phyloP scores from a whole-genome alignment of 2,329 filamentous ascomycete species.

The Monosporascus sp. region DNA sequence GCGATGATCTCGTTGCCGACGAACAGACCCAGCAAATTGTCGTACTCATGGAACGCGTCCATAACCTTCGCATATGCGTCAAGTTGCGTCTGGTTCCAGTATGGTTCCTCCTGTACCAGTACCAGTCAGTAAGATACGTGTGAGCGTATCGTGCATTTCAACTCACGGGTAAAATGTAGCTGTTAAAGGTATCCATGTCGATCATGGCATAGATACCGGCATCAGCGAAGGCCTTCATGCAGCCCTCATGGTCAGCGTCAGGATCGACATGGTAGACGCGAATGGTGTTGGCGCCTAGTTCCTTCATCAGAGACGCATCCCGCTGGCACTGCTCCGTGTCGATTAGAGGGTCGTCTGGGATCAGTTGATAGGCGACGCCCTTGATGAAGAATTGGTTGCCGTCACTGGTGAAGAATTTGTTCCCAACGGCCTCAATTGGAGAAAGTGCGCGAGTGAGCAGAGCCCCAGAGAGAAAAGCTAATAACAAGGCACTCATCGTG shows the following conservation, averaged over 20 bases:
- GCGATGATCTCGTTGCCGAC: conserved; percentile 86
- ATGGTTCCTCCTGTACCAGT: conserved; percentile 45
- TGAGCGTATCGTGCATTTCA: background rate
- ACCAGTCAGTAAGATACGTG: background rate
- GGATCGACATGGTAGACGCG: conserved; percentile 85
- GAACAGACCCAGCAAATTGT: conserved; percentile 80
- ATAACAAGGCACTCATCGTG: conserved; percentile 34
- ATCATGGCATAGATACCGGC: conserved; percentile 80
- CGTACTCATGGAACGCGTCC: conserved; percentile 70
- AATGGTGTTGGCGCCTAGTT: conserved; percentile 75
- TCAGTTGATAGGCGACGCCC: conserved; percentile 68
- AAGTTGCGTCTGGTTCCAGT: conserved; percentile 70
- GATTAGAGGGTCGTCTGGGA: conserved; percentile 65
- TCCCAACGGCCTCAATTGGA: conserved; percentile 55
- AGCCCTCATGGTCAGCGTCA: conserved; percentile 63
- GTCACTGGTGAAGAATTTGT: conserved; percentile 80
- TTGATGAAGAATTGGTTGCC: conserved; percentile 82
- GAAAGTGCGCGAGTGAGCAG: conserved; percentile 36
- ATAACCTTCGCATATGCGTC: conserved; percentile 65
- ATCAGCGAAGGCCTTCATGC: conserved; percentile 75
- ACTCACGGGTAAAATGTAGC: conserved; percentile 60
- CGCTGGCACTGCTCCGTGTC: conserved; percentile 70
- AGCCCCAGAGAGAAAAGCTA: conserved; percentile 30
- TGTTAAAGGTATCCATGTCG: conserved; percentile 72
- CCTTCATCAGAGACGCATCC: conserved; percentile 73